Base-by-base conservation (phyloP, 2,329 filamentous ascomycete genomes). In the Cladophialophora immunda region DNA sequence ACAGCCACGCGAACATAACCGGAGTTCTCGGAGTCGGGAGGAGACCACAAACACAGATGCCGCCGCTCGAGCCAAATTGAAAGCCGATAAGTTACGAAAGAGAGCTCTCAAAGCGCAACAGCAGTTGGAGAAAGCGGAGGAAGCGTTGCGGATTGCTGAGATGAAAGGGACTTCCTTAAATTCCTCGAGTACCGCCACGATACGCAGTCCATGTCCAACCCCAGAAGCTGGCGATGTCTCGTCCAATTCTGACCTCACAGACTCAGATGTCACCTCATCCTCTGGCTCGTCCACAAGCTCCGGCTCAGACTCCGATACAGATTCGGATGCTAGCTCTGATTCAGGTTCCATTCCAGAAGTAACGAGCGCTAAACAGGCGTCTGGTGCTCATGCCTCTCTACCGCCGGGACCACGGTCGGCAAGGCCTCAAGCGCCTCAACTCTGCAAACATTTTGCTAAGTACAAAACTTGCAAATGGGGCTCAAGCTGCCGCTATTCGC, bases 41-140 rank as follows among this genome's bases (percentile, higher is more conserved):
- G 25, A 29, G n/a, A 15, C 29, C 19, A 13, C 50, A 30, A 34
- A 30, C 8, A 4, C 52, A 7, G 58, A 64, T 27, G 52, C 55
- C n/a, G 54, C 69, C 22, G 38, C 61, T 32, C 52, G 58, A 19
- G 57, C 65, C 8, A 64, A 65, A 57, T 53, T 61, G n/a, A 66
- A 69, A 34, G 79, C 80, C 4, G 80, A 82, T 54, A 81, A 77
- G 65, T 73, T 81, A 34, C 76, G 76, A 30, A 77, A 75, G 65
- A 80, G 78, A 47, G 76, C 81, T 53, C 79, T 78, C 47, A 80
- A 80, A 70, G 81, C 81, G 6, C 80, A 83, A 67, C 80, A 62
- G 29, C 41, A 61, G 29, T 41, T 72, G 29, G 63, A 59, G n/a
- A 68, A 59, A 29, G 70, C 68, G 6, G 65, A 72, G 25, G 62